Evolutionary conservation across 768 basidiomycete species (phyloP), one percentile per base, ranked within the genome.

Genomic region (Termitomyces sp.): DNA sequence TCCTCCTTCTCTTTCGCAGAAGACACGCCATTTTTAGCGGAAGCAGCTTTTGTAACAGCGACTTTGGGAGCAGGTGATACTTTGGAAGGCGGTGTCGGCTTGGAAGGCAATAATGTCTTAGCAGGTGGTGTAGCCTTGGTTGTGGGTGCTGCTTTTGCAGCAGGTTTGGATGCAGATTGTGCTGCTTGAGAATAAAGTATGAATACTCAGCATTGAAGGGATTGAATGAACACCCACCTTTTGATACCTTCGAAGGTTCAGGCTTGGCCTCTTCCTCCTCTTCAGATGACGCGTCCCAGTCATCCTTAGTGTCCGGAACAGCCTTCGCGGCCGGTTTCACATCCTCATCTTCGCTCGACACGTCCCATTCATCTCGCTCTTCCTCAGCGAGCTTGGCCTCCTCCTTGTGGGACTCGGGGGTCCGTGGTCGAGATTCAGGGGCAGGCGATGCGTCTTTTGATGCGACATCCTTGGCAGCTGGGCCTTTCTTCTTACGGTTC

Each of bases 401-500:
- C 38, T 68, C 63, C 46, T 57, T 61, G 42, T 40, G 45, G 9
- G 73, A 68, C 53, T 79, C 78, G 44, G 81, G 77, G 35, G 80
- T 79, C 59, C 77, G 72, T 22, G 85, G 80, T 59, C 81, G 74
- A 54, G 85, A 86, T 60, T 77, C 76, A 32, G 77, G 75, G 43
- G 76, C 77, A 44, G 84, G 80, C 1, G 85, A 82, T 26, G 73
- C 75, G 43, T 81, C 83, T 65, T 82, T 85, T 42, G 69, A 70
- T 42, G 65, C 22, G 22, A n/a, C 67, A 9, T 57, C 83, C 66
- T 82, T 85, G 33, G 68, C 68, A 49, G 66, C 68, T 8, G 79
- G 79, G 2, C 74, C 80, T 66, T 86, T 90, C 79, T 89, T 93
- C 78, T 94, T 95, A 66, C 86, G 85, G 64, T 80, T 88, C 48